Conservation (phyloP, 2,329 filamentous ascomycete genomes). For the Didymella arachidicola region DNA sequence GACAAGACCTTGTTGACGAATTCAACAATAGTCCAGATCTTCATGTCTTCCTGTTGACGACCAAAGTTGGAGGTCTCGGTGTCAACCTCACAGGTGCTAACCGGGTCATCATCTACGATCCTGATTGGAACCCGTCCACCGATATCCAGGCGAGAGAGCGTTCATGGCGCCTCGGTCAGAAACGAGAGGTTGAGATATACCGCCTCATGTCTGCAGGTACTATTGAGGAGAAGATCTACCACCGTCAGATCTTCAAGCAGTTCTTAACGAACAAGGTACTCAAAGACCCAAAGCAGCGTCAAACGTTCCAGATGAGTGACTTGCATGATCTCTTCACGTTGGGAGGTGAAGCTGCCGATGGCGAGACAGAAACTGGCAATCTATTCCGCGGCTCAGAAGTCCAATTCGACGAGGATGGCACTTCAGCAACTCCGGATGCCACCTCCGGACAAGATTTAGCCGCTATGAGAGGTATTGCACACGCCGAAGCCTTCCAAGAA, state of each 20-base stretch:
- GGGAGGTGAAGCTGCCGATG: conserved; percentile 67
- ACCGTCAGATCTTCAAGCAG: conserved; percentile 98
- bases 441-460: conserved; percentile 42
- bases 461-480: conserved; percentile 53
- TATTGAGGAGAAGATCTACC: conserved; percentile 99
- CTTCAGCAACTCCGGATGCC: conserved; percentile 26
- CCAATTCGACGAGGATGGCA: conserved; percentile 57
- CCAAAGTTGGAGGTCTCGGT: conserved; percentile 91
- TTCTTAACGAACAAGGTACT: conserved; percentile 97
- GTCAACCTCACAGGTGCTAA: conserved; percentile 95
- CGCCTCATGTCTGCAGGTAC: conserved; percentile 97
- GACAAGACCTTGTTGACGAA: conserved; percentile 88
- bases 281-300: conserved; percentile 90
- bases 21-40: conserved; percentile 85
- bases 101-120: conserved; percentile 96
- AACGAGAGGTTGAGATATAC: conserved; percentile 93
- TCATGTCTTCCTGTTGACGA: conserved; percentile 91
- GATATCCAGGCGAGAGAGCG: conserved; percentile 94
- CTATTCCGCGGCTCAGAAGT: conserved; percentile 90
- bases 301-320: conserved; percentile 88
- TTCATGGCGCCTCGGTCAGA: conserved; percentile 95
- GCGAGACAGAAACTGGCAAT: conserved; percentile 80
- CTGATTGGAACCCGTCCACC: conserved; percentile 98
- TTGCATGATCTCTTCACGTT: conserved; percentile 91
- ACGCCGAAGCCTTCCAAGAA: conserved; percentile 54